Evolutionary conservation across 768 basidiomycete genomes (phyloP), one percentile per base, ranked within the genome.

Genomic region (Obba rivulosa): DNA sequence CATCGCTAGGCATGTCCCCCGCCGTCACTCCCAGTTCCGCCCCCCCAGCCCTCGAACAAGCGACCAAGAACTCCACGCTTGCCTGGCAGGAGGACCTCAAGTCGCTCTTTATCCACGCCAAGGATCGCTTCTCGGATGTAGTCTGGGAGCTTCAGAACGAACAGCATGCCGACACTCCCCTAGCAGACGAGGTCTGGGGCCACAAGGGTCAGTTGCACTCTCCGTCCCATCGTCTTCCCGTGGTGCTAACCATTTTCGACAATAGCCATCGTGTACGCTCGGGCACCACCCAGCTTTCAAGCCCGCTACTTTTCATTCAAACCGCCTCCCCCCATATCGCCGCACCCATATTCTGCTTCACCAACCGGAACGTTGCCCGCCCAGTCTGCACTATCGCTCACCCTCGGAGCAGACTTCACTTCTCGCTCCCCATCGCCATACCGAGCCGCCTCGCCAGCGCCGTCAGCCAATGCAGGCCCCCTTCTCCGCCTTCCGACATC

Each of bases 61-160:
- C 86, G 8, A 79, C 81, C 22, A 71, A 73, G 52, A 71, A 75
- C 49, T 90, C 89, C 1, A 90, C 87, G 0, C 59, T 69, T 4
- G 67, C 71, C 16, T 97, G 94, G 94, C 85, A 90, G 58, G 63
- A 65, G n/a, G 85, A 97, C 69, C 77, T 97, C 3, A 76, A 81
- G 49, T 60, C 73, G 5, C 77, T 97, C 35, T 94, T 92, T 66
- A 75, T 77, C 54, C 74, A 83, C 45, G 86, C 92, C n/a, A 87
- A 87, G 66, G 89, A 94, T 52, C 77, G 91, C 48, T 98, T 93
- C 61, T 87, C 89, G n/a, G 95, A 98, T 69, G 92, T 98, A 43
- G 82, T 91, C n/a, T 98, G 95, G 94, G 81, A 84, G 63, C 73
- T 85, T 17, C 63, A 62, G 0, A 69, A 59, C 34, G 80, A 79